These are phyloP conservation scores for Calamus simplicifolius DNA, from an alignment of 176 grass and related monocot species.

Conservation along the genomic window DNA sequence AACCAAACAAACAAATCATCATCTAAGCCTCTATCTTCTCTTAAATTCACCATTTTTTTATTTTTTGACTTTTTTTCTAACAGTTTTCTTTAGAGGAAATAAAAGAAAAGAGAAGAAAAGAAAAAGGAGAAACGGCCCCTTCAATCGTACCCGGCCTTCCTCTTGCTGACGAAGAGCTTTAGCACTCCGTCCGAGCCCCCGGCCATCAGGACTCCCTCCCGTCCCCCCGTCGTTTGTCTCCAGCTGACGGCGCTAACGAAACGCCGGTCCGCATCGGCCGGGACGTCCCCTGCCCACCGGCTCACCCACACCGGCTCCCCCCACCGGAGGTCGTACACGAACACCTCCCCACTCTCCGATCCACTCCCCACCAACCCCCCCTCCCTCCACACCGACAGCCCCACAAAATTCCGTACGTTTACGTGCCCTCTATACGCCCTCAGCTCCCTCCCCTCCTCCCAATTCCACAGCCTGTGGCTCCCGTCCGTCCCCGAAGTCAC, in stretches of 20 bases:
- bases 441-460: slow-evolving; percentile 34
- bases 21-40: too few relatives aligned
- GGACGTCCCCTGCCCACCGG: slow-evolving; percentile 21
- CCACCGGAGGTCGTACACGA: slow-evolving; percentile 92
- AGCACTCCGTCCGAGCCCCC: slow-evolving; percentile 54
- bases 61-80: too few relatives aligned
- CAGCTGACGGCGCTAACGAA: slow-evolving; percentile 71
- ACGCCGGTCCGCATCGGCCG: background rate
- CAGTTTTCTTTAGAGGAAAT: too few relatives aligned
- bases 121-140: too few relatives aligned
- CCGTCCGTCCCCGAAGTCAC: slow-evolving; percentile 75
- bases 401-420: slow-evolving; percentile 72
- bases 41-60: too few relatives aligned
- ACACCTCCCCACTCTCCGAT: slow-evolving; percentile 80
- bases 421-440: slow-evolving; percentile 76
- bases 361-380: slow-evolving; percentile 61
- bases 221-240: slow-evolving; percentile 23
- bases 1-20: too few relatives aligned
- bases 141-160: background rate
- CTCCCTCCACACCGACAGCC: slow-evolving; percentile 71
- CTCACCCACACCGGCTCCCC: slow-evolving; percentile 66
- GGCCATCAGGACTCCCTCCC: slow-evolving; percentile 36
- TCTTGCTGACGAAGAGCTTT: slow-evolving; percentile 51
- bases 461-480: slow-evolving; percentile 69
- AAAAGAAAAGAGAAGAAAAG: too few relatives aligned